phyloP scores from a whole-genome alignment of 1,284 basidiomycete genomes.

The Albatrellus sp. region DNA sequence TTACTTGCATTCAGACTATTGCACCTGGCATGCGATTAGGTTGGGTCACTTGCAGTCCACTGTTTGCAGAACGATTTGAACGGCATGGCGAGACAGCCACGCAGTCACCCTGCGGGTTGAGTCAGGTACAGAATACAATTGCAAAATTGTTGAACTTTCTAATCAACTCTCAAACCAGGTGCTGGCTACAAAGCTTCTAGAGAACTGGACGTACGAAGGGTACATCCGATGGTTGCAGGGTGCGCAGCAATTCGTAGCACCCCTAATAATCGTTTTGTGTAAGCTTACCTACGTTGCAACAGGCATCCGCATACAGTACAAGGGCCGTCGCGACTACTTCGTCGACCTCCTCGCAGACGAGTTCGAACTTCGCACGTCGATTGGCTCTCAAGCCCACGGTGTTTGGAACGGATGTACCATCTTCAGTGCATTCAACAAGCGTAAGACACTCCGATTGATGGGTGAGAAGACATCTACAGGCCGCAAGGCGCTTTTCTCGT shows the following conservation, averaged over 20 bases:
- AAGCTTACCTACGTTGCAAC: background rate
- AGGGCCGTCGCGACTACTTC: slow-evolving; percentile 43
- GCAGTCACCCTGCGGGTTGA: slow-evolving; percentile 66
- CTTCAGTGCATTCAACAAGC: slow-evolving; percentile 30
- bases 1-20: slow-evolving; percentile 35
- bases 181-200: slow-evolving; percentile 48
- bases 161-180: slow-evolving; percentile 22
- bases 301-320: slow-evolving; percentile 48
- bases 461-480: slow-evolving; percentile 27
- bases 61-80: slow-evolving; percentile 66
- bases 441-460: slow-evolving; percentile 13
- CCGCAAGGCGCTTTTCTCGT: slow-evolving; percentile 39
- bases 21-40: slow-evolving; percentile 71
- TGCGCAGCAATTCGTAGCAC: slow-evolving; percentile 13
- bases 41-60: slow-evolving; percentile 65
- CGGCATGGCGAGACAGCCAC: slow-evolving; percentile 62
- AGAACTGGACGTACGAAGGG: slow-evolving; percentile 57
- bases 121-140: slow-evolving; percentile 28
- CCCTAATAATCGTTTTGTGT: background rate
- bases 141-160: background rate
- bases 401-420: slow-evolving; percentile 28
- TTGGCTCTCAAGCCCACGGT: slow-evolving; percentile 15
- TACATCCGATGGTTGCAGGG: slow-evolving; percentile 71
- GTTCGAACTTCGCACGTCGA: slow-evolving; percentile 30
- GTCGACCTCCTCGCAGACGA: slow-evolving; percentile 42